Evolutionary conservation across 495 filamentous ascomycete genomes (phyloP), one percentile per base, ranked within the genome.

Genomic region (Penicillium pancosmium): DNA sequence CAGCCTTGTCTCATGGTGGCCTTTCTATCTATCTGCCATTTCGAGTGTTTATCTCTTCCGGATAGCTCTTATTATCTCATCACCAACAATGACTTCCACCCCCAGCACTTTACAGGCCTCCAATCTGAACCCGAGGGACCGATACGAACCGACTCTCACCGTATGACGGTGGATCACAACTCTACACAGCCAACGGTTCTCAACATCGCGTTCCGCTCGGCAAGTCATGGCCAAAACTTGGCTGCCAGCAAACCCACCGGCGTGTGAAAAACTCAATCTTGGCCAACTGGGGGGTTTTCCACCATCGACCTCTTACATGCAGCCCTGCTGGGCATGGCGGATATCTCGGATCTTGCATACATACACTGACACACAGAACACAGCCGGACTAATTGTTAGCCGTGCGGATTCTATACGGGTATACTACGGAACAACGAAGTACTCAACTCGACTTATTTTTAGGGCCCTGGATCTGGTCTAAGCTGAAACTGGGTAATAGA

Each of bases 261-360:
- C 36, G 50, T 31, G 8, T 34, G 40, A 60, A 67, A 69, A 72
- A 72, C 58, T 65, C 64, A 64, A 67, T 64, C 64, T 52, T 63
- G 63, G 36, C 54, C 59, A 58, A 66, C 61, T 57, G 54, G 60
- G 60, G 62, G 63, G 63, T 61, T 55, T 55, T 44, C 40, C 21
- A 19, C 4, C 46, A 18, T 13, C 18, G 5, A 15, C 19, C 11
- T n/a, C n/a, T 44, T 54, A 50, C 54, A 57, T 57, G 41, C 36
- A 44, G 50, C 55, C 53, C 36, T 50, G 41, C 56, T 52, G 44
- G 52, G 55, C 47, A 54, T 33, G 27, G 52, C 62, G 62, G 58
- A 59, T 61, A 61, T 59, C 51, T 53, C 58, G 58, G 58, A 57
- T 50, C 56, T 40, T 56, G 34, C 36, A 57, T 23, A 43, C 5